phyloP scores from a whole-genome alignment of 116 monocot species.

The Papilionanthe hybrid region DNA sequence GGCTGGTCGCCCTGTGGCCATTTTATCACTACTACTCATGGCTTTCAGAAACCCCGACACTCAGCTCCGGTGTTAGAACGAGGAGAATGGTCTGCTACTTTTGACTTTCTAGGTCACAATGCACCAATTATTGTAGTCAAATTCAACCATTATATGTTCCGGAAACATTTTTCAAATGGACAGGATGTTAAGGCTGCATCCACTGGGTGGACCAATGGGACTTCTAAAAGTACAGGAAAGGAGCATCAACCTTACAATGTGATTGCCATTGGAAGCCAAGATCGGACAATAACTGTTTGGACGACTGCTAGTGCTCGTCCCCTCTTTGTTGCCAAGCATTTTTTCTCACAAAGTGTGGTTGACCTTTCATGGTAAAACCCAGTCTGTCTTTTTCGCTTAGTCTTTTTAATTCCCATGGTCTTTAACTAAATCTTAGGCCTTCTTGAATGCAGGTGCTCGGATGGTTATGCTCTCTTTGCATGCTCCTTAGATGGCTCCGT shows the following conservation, averaged over 20 bases:
- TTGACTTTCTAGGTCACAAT: conserved; percentile 98
- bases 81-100: conserved; percentile 96
- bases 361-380: conserved; percentile 89
- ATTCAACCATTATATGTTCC: conserved; percentile 94
- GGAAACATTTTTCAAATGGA: conserved; percentile 51
- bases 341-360: conserved; percentile 93
- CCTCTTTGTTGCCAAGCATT: conserved; percentile 96
- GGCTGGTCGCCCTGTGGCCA: conserved; percentile 98
- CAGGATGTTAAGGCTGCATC: conserved; percentile 46
- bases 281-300: conserved; percentile 96
- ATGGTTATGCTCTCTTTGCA: conserved; percentile 93
- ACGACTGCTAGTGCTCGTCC: conserved; percentile 98
- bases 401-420: not conserved
- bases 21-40: conserved; percentile 93
- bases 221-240: conserved; percentile 49
- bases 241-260: conserved; percentile 94
- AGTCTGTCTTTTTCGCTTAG: not conserved
- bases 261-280: conserved; percentile 98
- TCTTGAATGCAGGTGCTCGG: conserved; percentile 73
- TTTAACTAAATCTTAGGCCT: conserved; percentile 12
- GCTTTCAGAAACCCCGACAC: conserved; percentile 94
- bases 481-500: conserved; percentile 93
- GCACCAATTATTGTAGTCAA: conserved; percentile 93
- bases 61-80: conserved; percentile 96
- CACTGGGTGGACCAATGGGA: conserved; percentile 78